Percentiles rank a stretch among this genome's conserved stretches.
phyloP scores from a whole-genome alignment of 192 early-diverging fungal genomes.

The Coemansia sp. region DNA sequence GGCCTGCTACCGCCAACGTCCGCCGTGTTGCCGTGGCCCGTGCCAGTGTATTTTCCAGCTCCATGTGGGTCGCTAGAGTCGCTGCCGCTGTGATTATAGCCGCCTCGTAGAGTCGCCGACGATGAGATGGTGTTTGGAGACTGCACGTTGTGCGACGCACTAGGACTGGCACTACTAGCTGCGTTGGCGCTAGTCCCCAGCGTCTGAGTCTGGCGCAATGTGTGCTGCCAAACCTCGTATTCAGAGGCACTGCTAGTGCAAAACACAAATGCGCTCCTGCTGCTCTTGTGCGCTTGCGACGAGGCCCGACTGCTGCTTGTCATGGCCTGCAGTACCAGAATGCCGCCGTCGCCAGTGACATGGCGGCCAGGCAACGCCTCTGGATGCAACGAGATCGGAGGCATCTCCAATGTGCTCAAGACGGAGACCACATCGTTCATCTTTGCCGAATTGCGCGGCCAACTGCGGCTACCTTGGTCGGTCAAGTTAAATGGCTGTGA shows the following conservation, averaged over 20 bases:
- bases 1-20: constrained; percentile 12
- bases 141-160: constrained; percentile 15
- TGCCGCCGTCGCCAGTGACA: constrained; percentile 25
- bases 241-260: constrained; percentile 36
- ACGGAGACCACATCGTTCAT: neutral
- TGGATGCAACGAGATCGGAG: neutral
- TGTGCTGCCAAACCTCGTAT: constrained; percentile 45
- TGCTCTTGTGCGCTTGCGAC: constrained; percentile 12
- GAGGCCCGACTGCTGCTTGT: constrained; percentile 14
- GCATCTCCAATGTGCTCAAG: constrained; percentile 2
- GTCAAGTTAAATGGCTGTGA: constrained; percentile 38
- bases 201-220: constrained; percentile 39
- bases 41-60: constrained; percentile 1
- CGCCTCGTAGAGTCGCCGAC: neutral
- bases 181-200: constrained; percentile 28
- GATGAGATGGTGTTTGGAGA: constrained; percentile 12
- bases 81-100: neutral
- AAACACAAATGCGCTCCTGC: constrained; percentile 21
- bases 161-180: constrained; percentile 34
- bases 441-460: constrained; percentile 39
- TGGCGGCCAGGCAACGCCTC: constrained; percentile 3
- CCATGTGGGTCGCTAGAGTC: neutral
- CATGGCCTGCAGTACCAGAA: constrained; percentile 47
- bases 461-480: constrained; percentile 45
- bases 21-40: constrained; percentile 1